Evolutionary conservation across 208 protist genomes (phyloP).

Genomic region (Phytomonas francai): DNA sequence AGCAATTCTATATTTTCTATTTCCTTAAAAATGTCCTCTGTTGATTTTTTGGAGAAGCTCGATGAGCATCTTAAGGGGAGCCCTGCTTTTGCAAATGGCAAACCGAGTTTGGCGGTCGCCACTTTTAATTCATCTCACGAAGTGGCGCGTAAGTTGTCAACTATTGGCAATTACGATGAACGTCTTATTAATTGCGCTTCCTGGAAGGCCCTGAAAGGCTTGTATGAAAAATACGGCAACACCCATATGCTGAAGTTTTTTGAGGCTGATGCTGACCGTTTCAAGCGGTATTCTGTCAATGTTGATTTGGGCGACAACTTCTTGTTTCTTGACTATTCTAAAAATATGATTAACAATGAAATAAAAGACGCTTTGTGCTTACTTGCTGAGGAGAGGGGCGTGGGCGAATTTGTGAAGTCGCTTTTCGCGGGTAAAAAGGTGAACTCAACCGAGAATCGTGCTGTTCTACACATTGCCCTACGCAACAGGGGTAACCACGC

Average conservation of each 20-base stretch:
- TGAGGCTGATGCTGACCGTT: constrained; percentile 50
- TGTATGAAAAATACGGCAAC: constrained; percentile 63
- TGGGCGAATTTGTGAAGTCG: constrained; percentile 61
- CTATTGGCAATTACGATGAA: constrained; percentile 25
- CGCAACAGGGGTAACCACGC: constrained; percentile 88
- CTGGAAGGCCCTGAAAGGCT: constrained; percentile 50
- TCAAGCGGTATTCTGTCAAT: constrained; percentile 56
- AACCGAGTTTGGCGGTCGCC: constrained; percentile 41
- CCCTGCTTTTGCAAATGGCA: constrained; percentile 16
- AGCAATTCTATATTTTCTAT: constrained; percentile 3
- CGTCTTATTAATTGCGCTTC: constrained; percentile 31
- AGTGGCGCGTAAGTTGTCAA: constrained; percentile 28
- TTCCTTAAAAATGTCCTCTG: constrained; percentile 6
- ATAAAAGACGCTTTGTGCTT: constrained; percentile 80
- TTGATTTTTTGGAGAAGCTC: constrained; percentile 33
- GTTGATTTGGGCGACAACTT: constrained; percentile 63
- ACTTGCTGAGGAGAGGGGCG: constrained; percentile 76
- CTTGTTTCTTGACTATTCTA: constrained; percentile 94
- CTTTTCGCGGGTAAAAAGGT: constrained; percentile 95
- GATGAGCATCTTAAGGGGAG: constrained; percentile 34
- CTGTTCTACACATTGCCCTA: constrained; percentile 95
- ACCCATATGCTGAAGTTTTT: constrained; percentile 63
- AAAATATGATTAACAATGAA: constrained; percentile 93
- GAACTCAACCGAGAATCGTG: constrained; percentile 92
- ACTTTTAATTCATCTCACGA: constrained; percentile 60